Evolutionary conservation across 192 early-diverging fungal genomes (phyloP).

Genomic region (Glomus cerebriforme): DNA sequence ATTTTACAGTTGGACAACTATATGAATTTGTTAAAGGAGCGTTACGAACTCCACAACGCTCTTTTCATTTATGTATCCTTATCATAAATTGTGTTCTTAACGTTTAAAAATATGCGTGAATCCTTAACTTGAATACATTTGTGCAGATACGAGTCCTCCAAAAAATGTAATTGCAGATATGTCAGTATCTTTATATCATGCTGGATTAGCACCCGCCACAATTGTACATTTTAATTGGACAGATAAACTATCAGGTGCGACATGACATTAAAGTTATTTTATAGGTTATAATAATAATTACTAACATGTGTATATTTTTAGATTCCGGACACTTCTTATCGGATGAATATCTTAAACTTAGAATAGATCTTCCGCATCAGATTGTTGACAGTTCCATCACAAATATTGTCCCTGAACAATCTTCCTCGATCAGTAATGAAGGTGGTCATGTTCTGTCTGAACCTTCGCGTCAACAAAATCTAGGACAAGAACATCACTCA

Average conservation of each 20-base stretch:
- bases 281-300: not conserved
- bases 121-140: not conserved
- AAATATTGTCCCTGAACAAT: not conserved
- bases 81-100: not conserved
- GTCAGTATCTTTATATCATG: slow-evolving; percentile 48
- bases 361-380: not conserved
- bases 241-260: slow-evolving; percentile 25
- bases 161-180: slow-evolving; percentile 52
- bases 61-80: slow-evolving; percentile 40
- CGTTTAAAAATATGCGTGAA: too few species aligned
- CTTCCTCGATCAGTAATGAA: not conserved
- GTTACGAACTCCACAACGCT: slow-evolving; percentile 39
- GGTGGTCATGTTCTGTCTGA: not conserved
- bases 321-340: not conserved
- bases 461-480: not conserved
- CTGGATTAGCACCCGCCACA: slow-evolving; percentile 56
- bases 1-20: slow-evolving; percentile 35
- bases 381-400: not conserved
- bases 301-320: not conserved
- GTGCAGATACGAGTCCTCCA: slow-evolving; percentile 49
- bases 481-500: not conserved
- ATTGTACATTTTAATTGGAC: slow-evolving; percentile 55
- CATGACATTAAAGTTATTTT: not conserved
- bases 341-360: slow-evolving; percentile 11
- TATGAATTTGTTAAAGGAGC: slow-evolving; percentile 41